Conservation (phyloP, 208 protist species). For the Trypanosomatidae sp. region DNA sequence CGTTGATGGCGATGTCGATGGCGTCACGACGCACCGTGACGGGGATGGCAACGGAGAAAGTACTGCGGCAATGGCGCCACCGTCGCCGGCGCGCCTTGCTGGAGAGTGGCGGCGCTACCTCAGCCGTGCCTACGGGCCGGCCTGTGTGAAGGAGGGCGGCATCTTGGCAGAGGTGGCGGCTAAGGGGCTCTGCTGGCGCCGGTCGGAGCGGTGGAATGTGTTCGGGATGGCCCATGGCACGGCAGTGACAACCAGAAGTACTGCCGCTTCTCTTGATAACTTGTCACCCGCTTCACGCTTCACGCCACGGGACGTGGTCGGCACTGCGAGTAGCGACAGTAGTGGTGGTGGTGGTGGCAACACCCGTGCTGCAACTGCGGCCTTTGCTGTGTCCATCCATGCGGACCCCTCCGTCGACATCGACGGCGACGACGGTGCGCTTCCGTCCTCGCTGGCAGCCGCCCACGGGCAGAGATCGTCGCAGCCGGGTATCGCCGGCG, state of each 20-base stretch:
- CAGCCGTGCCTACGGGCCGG: constrained; percentile 25
- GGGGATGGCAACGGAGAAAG: not conserved
- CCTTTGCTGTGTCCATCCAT: not conserved
- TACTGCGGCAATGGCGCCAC: constrained; percentile 4
- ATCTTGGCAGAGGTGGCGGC: constrained; percentile 39
- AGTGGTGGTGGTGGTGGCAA: not conserved
- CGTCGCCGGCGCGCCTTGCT: constrained; percentile 40
- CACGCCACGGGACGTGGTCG: not conserved
- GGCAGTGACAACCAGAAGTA: not conserved
- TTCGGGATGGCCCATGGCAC: constrained; percentile 19
- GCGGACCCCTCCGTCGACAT: not conserved
- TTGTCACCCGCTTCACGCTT: not conserved
- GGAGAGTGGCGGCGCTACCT: constrained; percentile 59
- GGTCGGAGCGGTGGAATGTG: constrained; percentile 54
- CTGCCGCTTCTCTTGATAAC: not conserved
- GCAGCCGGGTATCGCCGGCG: not conserved
- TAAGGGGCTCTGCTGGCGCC: constrained; percentile 52
- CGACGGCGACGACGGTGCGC: not conserved
- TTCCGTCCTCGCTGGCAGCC: not conserved
- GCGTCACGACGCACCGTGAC: not conserved
- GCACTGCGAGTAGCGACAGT: not conserved
- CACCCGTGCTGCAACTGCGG: not conserved
- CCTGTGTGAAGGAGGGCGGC: constrained; percentile 11
- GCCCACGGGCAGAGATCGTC: not conserved
- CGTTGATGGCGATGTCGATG: not conserved